phyloP scores from a whole-genome alignment of 805 yeast genomes.

The Torulaspora indica region DNA sequence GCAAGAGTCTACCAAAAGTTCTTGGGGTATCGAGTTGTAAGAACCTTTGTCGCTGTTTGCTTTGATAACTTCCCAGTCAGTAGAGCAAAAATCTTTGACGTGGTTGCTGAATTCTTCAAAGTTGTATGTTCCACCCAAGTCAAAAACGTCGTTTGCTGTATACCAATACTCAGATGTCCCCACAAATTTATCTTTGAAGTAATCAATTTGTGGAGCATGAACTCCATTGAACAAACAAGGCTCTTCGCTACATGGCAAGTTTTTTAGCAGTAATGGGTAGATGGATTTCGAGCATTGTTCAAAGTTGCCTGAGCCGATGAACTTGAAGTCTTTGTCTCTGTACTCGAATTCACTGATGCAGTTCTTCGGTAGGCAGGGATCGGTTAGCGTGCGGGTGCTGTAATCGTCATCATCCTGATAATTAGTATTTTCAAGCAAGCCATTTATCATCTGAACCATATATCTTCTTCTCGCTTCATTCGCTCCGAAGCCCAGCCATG shows the following conservation, averaged over 20 bases:
- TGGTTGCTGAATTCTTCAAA: conserved; percentile 61
- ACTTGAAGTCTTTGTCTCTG: conserved; percentile 43
- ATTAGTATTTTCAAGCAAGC: conserved; percentile 47
- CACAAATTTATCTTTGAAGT: conserved; percentile 72
- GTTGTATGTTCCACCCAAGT: conserved; percentile 84
- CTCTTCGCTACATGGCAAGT: conserved; percentile 74
- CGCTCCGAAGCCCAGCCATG: conserved; percentile 98
- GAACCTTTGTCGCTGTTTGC: conserved; percentile 48
- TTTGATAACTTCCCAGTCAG: conserved; percentile 61
- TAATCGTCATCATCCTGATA: conserved; percentile 44
- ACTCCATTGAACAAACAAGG: conserved; percentile 95
- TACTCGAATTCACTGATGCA: conserved; percentile 46
- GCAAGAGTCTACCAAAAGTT: conserved; percentile 68
- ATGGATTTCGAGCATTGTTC: conserved; percentile 65
- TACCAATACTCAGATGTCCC: conserved; percentile 98
- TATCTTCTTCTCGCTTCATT: conserved; percentile 83
- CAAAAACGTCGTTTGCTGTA: conserved; percentile 86
- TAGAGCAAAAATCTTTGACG: conserved; percentile 68
- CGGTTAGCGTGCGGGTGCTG: conserved; percentile 42
- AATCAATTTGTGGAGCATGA: conserved; percentile 86
- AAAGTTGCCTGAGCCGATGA: conserved; percentile 76
- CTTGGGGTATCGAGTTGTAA: conserved; percentile 53
- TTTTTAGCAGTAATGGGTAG: conserved; percentile 72
- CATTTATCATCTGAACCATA: conserved; percentile 49
- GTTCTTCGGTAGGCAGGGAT: conserved; percentile 79